Percentiles rank a stretch among this genome's conserved stretches.
These are phyloP conservation scores for Mycena maculata DNA, from an alignment of 768 basidiomycete species.

Conservation along the genomic window DNA sequence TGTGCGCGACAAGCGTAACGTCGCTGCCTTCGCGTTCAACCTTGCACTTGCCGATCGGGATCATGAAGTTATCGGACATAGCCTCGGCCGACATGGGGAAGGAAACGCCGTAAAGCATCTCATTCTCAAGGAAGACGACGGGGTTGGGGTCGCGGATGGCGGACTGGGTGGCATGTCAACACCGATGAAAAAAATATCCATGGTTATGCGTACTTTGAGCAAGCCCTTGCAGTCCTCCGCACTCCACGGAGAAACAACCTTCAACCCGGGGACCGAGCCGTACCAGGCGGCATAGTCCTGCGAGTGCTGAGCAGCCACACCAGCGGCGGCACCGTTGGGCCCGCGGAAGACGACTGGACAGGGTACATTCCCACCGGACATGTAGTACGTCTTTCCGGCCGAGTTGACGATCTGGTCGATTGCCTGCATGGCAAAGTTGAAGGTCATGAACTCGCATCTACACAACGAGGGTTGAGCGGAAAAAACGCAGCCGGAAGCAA, in stretches of 20 bases:
- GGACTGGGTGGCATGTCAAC: conserved; percentile 57
- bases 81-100: conserved; percentile 98
- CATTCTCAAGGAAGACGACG: conserved; percentile 98
- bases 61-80: conserved; percentile 93
- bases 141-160: conserved; percentile 99
- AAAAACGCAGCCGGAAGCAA: conserved; percentile 20
- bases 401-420: conserved; percentile 99
- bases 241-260: conserved; percentile 97
- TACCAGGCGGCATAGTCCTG: conserved; percentile 99
- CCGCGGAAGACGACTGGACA: conserved; percentile 99
- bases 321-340: conserved; percentile 97
- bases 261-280: conserved; percentile 92
- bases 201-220: conserved; percentile 76
- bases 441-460: conserved; percentile 99
- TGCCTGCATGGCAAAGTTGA: conserved; percentile 99
- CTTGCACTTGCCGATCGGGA: conserved; percentile 98
- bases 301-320: conserved; percentile 97
- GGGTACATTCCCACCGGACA: conserved; percentile 99
- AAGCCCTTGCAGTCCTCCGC: conserved; percentile 99
- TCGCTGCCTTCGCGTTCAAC: conserved; percentile 94
- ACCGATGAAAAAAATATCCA: conserved; percentile 4
- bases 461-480: conserved; percentile 10
- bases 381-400: conserved; percentile 99
- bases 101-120: conserved; percentile 96
- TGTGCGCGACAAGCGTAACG: conserved; percentile 96